Base-by-base conservation (phyloP, 2,329 filamentous ascomycete species). In the Ophiostoma angusticollis region DNA sequence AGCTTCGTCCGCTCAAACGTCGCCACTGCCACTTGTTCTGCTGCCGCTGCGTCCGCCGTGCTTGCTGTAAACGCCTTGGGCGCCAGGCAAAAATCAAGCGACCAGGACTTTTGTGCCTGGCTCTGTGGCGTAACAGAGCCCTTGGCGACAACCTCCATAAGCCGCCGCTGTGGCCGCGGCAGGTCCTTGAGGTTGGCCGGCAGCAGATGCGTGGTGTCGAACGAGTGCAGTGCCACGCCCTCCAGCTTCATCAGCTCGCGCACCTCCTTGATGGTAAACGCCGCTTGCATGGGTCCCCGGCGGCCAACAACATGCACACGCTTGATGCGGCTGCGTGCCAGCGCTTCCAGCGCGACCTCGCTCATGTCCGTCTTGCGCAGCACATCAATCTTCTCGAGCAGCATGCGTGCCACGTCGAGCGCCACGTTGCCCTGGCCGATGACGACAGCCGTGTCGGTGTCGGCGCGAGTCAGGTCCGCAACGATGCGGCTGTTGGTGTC, bases 391-490 rank as follows among this genome's bases (percentile, higher is more conserved):
- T 83, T 74, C 37, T 80, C 78, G 12, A 98, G 67, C 5, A 98
- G 64, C 52, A 93, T 89, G 19, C 93, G 74, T 1, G 89, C 86
- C 13, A 98, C 84, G 56, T 98, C 91, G 34, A 98, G 65, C 1
- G 91, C 91, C 8, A 98, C 91, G 59, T 98, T 98, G 13, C 91
- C 91, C 54, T 98, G 89, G 2, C 91, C 91, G 47, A 98, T 78
- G 34, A 98, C 70, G 23, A 95, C 75, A 2, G 84, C 91, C 45
- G 87, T 79, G 36, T 94, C 84, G 1, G 87, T 79, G 35, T 94
- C 84, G 1, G 81, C 82, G 9, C 68, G 65, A 1, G 75, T 72
- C 19, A 96, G 68, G 52, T 85, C 73, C 0, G 86, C 83, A n/a
- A 71, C 64, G 9, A 48, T 30, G 14, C 17, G 35, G n/a, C 9